Evolutionary conservation across 2,329 filamentous ascomycete species (phyloP), one percentile per base, ranked within the genome.

Genomic region (Venturia carpophila): DNA sequence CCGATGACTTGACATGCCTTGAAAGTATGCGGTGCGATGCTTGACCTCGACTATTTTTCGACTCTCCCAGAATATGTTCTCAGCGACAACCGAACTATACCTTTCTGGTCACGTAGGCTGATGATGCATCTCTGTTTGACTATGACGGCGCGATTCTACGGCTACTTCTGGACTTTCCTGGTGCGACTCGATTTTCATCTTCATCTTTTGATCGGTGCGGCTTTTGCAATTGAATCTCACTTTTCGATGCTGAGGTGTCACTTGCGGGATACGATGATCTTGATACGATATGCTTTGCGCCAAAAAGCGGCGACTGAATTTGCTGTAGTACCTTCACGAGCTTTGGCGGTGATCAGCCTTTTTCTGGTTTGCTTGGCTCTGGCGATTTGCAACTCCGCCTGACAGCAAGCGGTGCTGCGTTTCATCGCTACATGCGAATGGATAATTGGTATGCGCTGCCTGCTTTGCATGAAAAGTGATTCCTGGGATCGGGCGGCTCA

Each of bases 1-100:
- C 52, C n/a, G 27, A 56, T 56, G 52, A 56, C 52, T 56, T 56
- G 52, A 58, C 52, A 58, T 58, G 52, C 52, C 13, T 58, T 37
- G 52, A 58, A 52, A 34, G 30, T 58, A 58, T 58, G 52, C 30
- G 30, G 52, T 58, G 52, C 19, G 15, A 10, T 58, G 52, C 30
- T 58, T 58, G 52, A 58, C 30, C 27, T 58, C 52, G 27, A 58
- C 30, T 37, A 37, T 37, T 37, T 15, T 37, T 34, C 52, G 27
- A 34, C 52, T 58, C 52, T 58, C 30, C 19, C 52, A 58, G 19
- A 27, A 34, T 58, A 34, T 58, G 27, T 27, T 52, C 21, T 52
- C 47, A 52, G 11, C 52, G 52, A 37, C 52, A 58, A 37, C 30
- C 52, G 19, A 58, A 34, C 30, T 34, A 58, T 34, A 21, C 30